Conservation (phyloP, 345 rosid species). For the Camelina sativa region DNA sequence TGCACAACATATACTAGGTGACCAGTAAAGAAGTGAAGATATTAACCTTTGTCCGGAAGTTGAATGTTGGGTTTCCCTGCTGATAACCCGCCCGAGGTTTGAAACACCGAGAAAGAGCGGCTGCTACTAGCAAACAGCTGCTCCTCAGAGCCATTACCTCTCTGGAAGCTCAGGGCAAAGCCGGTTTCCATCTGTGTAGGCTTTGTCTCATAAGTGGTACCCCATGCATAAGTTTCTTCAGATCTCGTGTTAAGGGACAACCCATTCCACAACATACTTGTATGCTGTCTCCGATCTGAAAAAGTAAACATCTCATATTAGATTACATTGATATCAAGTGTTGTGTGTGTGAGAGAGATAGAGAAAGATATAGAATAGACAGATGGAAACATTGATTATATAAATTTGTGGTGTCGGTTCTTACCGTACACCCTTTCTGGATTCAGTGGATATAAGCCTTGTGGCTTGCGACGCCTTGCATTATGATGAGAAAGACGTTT, state of each 20-base stretch:
- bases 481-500: slow-evolving; percentile 94
- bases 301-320: slow-evolving; percentile 2
- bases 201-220: slow-evolving; percentile 50
- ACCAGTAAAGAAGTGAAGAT: slow-evolving; percentile 8
- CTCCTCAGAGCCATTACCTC: slow-evolving; percentile 51
- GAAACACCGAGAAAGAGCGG: slow-evolving; percentile 42
- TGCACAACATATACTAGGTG: not conserved
- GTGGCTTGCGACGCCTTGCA: slow-evolving; percentile 96
- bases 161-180: slow-evolving; percentile 49
- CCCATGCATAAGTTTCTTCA: slow-evolving; percentile 51
- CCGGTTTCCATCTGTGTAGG: slow-evolving; percentile 57
- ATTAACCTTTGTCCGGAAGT: slow-evolving; percentile 33
- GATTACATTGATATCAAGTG: not conserved
- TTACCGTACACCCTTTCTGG: slow-evolving; percentile 51
- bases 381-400: slow-evolving; percentile 5
- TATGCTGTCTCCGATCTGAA: slow-evolving; percentile 69
- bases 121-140: slow-evolving; percentile 46
- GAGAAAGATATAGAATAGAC: not conserved
- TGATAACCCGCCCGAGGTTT: slow-evolving; percentile 50
- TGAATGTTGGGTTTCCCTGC: slow-evolving; percentile 32
- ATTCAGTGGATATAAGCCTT: slow-evolving; percentile 55
- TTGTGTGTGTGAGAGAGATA: not conserved
- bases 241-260: slow-evolving; percentile 52
- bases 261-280: slow-evolving; percentile 58
- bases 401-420: slow-evolving; percentile 17